Conservation (phyloP, 1,284 basidiomycete genomes). For the Sanghuangporus sanghuang region DNA sequence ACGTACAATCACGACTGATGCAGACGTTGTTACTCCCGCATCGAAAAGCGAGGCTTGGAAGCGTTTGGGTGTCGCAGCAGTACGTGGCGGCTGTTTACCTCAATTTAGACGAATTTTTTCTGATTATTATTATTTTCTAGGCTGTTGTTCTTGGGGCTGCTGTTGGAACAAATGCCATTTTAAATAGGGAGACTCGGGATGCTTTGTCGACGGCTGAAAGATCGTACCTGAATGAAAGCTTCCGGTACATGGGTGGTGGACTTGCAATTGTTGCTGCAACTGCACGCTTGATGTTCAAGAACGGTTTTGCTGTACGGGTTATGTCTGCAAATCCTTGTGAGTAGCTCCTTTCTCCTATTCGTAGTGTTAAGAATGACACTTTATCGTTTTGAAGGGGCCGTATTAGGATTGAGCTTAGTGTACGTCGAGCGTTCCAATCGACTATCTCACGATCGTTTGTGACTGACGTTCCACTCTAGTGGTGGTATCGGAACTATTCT, state of each 20-base stretch:
- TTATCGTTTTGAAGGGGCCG: slow-evolving; percentile 51
- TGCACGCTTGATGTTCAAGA: slow-evolving; percentile 75
- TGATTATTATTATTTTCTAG: slow-evolving; percentile 28
- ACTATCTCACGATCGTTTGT: slow-evolving; percentile 5
- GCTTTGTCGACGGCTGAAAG: slow-evolving; percentile 55
- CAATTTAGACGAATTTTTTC: background rate
- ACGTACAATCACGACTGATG: slow-evolving; percentile 40
- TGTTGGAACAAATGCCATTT: slow-evolving; percentile 54
- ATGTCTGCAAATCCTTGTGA: slow-evolving; percentile 85
- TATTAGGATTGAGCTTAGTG: slow-evolving; percentile 78
- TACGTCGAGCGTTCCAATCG: slow-evolving; percentile 32
- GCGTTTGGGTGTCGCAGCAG: slow-evolving; percentile 45
- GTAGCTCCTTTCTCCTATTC: slow-evolving; percentile 21
- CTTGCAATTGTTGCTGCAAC: slow-evolving; percentile 71
- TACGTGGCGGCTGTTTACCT: slow-evolving; percentile 25
- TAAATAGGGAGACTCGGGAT: slow-evolving; percentile 78
- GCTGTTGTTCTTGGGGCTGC: slow-evolving; percentile 66
- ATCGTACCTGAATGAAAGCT: slow-evolving; percentile 75
- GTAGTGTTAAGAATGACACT: background rate
- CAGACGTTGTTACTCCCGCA: slow-evolving; percentile 32
- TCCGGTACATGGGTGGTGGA: slow-evolving; percentile 83
- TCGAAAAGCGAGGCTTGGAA: slow-evolving; percentile 42
- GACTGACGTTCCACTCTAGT: slow-evolving; percentile 5
- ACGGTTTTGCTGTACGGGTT: slow-evolving; percentile 69
- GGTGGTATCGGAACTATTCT: slow-evolving; percentile 77